Evolutionary conservation across 345 rosid species (phyloP).

Genomic region (Populus deltoides): DNA sequence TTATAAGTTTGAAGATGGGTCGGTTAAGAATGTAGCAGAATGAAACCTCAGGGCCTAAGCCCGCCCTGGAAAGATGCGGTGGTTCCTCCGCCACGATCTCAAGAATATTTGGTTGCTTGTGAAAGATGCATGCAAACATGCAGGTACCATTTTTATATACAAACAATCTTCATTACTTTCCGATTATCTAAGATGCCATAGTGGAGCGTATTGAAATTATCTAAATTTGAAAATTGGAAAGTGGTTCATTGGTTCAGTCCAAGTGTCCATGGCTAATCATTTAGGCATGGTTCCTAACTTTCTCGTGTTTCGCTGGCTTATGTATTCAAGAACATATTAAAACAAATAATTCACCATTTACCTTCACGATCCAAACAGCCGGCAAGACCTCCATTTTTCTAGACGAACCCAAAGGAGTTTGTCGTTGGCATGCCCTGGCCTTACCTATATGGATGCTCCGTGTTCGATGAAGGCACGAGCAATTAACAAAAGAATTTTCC

Average conservation of each 20-base stretch:
- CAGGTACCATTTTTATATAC: no score
- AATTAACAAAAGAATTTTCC: neutral
- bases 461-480: constrained; percentile 20
- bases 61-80: neutral
- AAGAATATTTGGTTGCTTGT: no score
- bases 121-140: neutral
- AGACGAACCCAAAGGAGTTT: neutral
- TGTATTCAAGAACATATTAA: no score
- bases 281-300: no score
- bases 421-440: neutral
- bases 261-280: neutral
- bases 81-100: neutral
- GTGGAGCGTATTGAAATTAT: no score
- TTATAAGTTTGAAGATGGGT: neutral
- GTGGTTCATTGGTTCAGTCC: neutral
- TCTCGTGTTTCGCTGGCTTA: no score
- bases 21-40: no score
- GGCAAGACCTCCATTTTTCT: neutral
- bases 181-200: no score
- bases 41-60: neutral
- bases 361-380: neutral
- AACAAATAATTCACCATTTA: neutral
- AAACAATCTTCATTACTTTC: no score
- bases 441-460: constrained; percentile 2
- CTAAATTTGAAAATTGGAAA: no score